Base-by-base conservation (phyloP, 331 rosid species). In the Malus hybrid region DNA sequence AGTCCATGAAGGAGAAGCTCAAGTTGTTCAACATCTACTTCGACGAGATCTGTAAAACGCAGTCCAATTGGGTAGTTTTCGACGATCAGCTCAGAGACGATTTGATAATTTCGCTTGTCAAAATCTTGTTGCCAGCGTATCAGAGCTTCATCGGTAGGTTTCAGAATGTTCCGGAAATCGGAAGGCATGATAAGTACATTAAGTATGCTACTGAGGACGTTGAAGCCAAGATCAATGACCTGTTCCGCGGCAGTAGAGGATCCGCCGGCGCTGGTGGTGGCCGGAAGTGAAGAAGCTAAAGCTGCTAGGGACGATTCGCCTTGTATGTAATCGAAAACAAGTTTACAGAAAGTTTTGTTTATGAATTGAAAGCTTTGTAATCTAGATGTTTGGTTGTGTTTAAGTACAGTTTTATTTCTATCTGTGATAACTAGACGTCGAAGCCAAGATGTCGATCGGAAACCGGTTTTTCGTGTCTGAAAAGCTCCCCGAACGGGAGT, bases 71-170 rank as follows among this genome's bases (percentile, higher is more conserved):
- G 98, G 79, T 87, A 19, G 76, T 91, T 11, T 93, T 76, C 62
- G 96, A 93, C 66, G 89, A 85, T 44, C 97, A 87, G 72, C 82
- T 88, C 8, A 91, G 89, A 64, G 98, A 86, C 68, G 96, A 93
- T 31, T 73, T 90, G 67, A 85, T 87, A 76, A 86, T 79, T 69
- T 75, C 97, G 7, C 79, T 91, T 24, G 82, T 69, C 67, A 88
- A 89, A 74, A 36, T 77, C 12, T 42, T 93, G 85, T 50, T 86
- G 42, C 96, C 98, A 1, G 93, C 95, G 0, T 93, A 93, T 75
- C 87, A 77, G 22, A 87, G 67, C 82, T 93, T 93, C 74, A 67
- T 90, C 24, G 88, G 36, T 10, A 86, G 90, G 84, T 91, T 87
- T 61, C 83, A 69, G 72, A 87, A 24, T 83, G 42, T 85, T 61